Evolutionary conservation across 805 yeast species (phyloP).

Genomic region (Saccharomycopsis selenospora): DNA sequence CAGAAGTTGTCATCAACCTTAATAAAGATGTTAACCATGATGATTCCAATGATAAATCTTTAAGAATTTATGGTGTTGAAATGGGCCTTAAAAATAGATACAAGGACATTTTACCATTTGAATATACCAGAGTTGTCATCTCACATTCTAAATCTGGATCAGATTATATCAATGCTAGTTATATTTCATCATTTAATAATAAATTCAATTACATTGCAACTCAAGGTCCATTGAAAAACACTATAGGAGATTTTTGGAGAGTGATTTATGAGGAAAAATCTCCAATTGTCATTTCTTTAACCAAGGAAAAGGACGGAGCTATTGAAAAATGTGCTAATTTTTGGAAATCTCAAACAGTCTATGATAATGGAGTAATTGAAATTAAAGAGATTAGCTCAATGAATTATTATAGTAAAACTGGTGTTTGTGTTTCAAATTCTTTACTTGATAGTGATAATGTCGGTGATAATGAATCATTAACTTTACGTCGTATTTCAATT

Average conservation of each 20-base stretch:
- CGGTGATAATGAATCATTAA: constrained; percentile 24
- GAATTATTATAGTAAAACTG: constrained; percentile 10
- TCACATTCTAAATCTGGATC: constrained; percentile 27
- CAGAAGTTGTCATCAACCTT: not conserved
- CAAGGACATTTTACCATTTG: constrained; percentile 82
- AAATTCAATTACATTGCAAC: constrained; percentile 63
- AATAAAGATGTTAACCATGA: constrained; percentile 21
- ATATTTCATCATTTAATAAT: constrained; percentile 41
- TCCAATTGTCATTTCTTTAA: constrained; percentile 65
- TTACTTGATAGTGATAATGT: constrained; percentile 21
- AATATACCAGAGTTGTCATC: constrained; percentile 72
- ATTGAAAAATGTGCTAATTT: constrained; percentile 76
- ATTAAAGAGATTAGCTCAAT: constrained; percentile 18
- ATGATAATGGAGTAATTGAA: constrained; percentile 29
- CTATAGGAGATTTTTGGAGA: constrained; percentile 81
- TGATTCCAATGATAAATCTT: constrained; percentile 25
- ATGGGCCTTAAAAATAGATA: constrained; percentile 77
- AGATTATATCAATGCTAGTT: constrained; percentile 86
- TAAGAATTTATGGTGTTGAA: constrained; percentile 69
- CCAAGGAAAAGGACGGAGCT: constrained; percentile 69
- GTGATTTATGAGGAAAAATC: constrained; percentile 57
- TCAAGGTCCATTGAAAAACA: constrained; percentile 76
- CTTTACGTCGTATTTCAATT: constrained; percentile 41
- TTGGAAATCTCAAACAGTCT: constrained; percentile 58
- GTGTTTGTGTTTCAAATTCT: not conserved